phyloP scores from a whole-genome alignment of 2,329 filamentous ascomycete species.

The Huntiella decipiens region DNA sequence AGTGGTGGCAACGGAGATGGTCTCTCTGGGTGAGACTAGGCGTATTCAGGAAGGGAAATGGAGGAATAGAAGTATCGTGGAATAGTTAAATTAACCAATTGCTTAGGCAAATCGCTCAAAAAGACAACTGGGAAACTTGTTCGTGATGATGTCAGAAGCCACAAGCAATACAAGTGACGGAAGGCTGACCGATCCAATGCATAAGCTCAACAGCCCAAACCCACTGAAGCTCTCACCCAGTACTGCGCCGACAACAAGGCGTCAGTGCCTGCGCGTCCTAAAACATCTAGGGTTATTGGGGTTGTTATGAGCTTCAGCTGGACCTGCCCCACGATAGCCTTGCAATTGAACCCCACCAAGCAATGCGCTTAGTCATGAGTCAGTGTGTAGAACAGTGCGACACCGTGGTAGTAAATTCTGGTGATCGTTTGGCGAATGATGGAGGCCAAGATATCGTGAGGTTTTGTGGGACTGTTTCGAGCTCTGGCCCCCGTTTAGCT shows the following conservation, averaged over 20 bases:
- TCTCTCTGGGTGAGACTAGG: too few relatives aligned
- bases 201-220: neutral
- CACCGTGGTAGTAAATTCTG: neutral
- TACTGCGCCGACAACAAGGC: neutral
- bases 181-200: neutral
- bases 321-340: neutral
- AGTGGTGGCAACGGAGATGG: too few relatives aligned
- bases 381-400: neutral
- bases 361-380: neutral
- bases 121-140: too few relatives aligned
- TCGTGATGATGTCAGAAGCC: conserved; percentile 6
- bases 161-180: neutral
- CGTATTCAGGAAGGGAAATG: too few relatives aligned
- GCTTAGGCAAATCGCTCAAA: too few relatives aligned
- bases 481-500: too few relatives aligned
- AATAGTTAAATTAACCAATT: too few relatives aligned
- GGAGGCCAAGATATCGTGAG: too few relatives aligned
- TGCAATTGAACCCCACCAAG: neutral
- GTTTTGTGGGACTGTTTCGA: too few relatives aligned
- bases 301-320: neutral
- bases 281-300: neutral
- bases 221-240: neutral
- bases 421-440: neutral
- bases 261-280: conserved; percentile 5
- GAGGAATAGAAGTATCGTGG: too few relatives aligned